A percentile compares a stretch with the other conserved stretches of the same genome.
Conservation (phyloP, 78 protist genomes). For the Dictyostelium citrinum region DNA sequence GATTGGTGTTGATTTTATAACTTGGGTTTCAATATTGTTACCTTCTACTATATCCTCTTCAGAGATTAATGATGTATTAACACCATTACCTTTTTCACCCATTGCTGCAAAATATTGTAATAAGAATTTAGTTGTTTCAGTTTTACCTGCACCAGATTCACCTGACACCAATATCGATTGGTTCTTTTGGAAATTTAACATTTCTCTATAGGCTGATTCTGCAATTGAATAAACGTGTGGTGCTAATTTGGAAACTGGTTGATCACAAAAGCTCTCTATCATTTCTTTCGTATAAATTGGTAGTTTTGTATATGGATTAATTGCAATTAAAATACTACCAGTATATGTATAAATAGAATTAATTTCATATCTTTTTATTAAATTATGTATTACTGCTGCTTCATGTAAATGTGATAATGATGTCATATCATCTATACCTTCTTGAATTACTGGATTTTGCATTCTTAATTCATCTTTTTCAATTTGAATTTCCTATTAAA, state of each 20-base stretch:
- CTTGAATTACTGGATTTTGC: constrained; percentile 77
- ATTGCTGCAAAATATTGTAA: constrained; percentile 84
- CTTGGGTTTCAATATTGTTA: constrained; percentile 53
- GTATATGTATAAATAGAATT: constrained; percentile 83
- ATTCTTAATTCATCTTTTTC: constrained; percentile 18
- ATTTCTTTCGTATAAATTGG: constrained; percentile 70
- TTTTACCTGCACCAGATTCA: constrained; percentile 89
- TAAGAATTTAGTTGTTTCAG: constrained; percentile 64
- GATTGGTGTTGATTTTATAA: constrained; percentile 87
- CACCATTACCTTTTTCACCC: constrained; percentile 61
- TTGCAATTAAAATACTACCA: constrained; percentile 77
- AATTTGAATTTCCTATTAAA: neutral
- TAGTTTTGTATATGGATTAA: constrained; percentile 64
- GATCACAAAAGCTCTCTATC: constrained; percentile 79
- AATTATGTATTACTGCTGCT: constrained; percentile 84
- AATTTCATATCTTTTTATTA: constrained; percentile 76
- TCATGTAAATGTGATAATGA: constrained; percentile 72
- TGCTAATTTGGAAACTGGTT: constrained; percentile 30
- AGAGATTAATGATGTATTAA: neutral
- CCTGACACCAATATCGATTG: constrained; percentile 79
- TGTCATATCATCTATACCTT: constrained; percentile 92
- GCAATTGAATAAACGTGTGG: constrained; percentile 89
- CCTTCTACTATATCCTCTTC: neutral
- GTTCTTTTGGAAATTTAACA: constrained; percentile 68
- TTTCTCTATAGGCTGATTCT: constrained; percentile 61